These are phyloP conservation scores for Caulochytrium protostelioides DNA, from an alignment of 371 early-diverging fungal species.

Conservation along the genomic window DNA sequence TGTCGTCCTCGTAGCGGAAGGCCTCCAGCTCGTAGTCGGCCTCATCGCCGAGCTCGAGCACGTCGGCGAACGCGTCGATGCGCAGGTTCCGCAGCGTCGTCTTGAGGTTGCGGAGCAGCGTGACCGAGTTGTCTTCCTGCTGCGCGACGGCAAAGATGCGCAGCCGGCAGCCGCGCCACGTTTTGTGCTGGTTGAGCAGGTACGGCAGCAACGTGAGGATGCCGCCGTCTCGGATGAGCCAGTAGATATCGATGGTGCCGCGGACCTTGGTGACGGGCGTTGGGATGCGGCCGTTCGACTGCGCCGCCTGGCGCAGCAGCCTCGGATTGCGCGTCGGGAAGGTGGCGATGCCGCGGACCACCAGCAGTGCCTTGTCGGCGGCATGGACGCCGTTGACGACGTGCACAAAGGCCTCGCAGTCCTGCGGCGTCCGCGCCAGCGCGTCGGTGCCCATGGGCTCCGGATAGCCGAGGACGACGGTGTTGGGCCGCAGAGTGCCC, in stretches of 20 bases:
- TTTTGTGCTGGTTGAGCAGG: constrained; percentile 8
- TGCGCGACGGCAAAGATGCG: constrained; percentile 14
- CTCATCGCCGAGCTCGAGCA: constrained; percentile 9
- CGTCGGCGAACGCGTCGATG: constrained; percentile 9
- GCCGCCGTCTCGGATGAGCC: constrained; percentile 13
- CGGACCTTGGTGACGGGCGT: too few relatives aligned
- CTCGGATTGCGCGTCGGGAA: too few relatives aligned
- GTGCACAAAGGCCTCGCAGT: constrained; percentile 3
- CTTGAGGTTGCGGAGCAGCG: constrained; percentile 4
- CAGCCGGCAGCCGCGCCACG: constrained; percentile 8
- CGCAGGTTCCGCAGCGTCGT: constrained; percentile 5
- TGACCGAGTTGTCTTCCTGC: constrained; percentile 5
- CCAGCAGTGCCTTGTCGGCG: constrained; percentile 7
- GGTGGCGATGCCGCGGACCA: constrained; percentile 6
- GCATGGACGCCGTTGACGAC: constrained; percentile 4
- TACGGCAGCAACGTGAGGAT: constrained; percentile 12
- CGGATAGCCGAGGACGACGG: constrained; percentile 8
- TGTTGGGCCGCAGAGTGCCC: constrained; percentile 13
- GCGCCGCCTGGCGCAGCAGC: too few relatives aligned
- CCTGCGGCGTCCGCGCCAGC: not conserved
- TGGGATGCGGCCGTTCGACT: too few relatives aligned
- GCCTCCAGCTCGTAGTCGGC: too few relatives aligned
- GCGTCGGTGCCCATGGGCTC: not conserved
- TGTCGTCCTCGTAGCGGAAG: too few relatives aligned
- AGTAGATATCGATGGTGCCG: constrained; percentile 13